Evolutionary conservation across 2,329 filamentous ascomycete species (phyloP).

Genomic region (Dendryphion nanum): DNA sequence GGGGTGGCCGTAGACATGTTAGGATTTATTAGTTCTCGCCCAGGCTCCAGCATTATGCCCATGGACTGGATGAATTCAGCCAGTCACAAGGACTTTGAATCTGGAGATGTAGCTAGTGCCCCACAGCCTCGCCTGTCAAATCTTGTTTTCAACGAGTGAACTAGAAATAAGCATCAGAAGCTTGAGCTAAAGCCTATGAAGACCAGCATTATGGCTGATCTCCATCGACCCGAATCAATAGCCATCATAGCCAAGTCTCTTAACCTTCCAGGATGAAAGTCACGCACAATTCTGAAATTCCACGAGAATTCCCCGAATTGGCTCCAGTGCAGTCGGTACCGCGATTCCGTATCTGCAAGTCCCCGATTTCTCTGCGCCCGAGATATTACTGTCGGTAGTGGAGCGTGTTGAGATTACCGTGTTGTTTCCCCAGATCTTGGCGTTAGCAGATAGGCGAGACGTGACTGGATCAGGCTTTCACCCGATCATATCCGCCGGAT

Average conservation of each 20-base stretch:
- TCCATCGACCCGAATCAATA: not conserved
- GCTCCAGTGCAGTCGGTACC: not conserved
- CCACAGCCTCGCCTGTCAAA: too few relatives aligned
- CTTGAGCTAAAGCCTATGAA: not conserved
- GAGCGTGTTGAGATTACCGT: not conserved
- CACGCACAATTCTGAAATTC: not conserved
- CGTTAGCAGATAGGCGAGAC: not conserved
- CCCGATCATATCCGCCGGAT: slow-evolving; percentile 4
- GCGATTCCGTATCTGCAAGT: not conserved
- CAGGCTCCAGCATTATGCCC: too few relatives aligned
- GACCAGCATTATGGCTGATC: not conserved
- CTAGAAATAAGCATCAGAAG: not conserved
- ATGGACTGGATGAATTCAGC: too few relatives aligned
- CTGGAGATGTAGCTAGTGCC: too few relatives aligned
- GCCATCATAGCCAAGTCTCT: slow-evolving; percentile 1
- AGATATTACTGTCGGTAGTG: slow-evolving; percentile 1
- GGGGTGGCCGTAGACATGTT: too few relatives aligned
- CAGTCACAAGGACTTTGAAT: too few relatives aligned
- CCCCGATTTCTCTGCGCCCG: not conserved
- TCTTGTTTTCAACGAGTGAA: too few relatives aligned
- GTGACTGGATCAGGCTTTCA: slow-evolving; percentile 2
- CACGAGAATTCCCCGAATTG: not conserved
- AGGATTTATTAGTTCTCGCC: too few relatives aligned
- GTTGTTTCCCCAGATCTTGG: slow-evolving; percentile 7
- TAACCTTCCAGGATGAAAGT: not conserved